Evolutionary conservation across 2,329 filamentous ascomycete species (phyloP).

Genomic region (Diaporthe citriasiana): DNA sequence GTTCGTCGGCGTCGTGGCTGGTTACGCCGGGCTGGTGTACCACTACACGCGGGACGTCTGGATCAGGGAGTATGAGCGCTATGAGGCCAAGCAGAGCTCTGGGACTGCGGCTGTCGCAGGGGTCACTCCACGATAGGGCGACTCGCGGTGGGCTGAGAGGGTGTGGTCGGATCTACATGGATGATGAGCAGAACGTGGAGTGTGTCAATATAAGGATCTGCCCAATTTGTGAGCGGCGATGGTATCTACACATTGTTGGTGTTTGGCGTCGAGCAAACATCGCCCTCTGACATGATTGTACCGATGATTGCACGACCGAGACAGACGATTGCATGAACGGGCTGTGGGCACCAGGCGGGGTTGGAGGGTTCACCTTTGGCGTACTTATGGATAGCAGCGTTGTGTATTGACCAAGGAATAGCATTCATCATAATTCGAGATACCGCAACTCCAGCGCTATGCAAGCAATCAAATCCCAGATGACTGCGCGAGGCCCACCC

Average conservation of each 20-base stretch:
- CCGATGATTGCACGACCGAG: slow-evolving; percentile 32
- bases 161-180: not conserved
- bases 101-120: slow-evolving; percentile 32
- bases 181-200: not conserved
- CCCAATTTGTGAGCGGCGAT: not conserved
- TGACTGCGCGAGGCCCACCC: not conserved
- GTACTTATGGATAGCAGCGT: not conserved
- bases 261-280: slow-evolving; percentile 7
- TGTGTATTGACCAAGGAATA: slow-evolving; percentile 28
- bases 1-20: slow-evolving; percentile 58
- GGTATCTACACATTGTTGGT: not conserved
- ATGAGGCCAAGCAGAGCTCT: slow-evolving; percentile 63
- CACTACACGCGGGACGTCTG: slow-evolving; percentile 62
- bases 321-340: slow-evolving; percentile 15
- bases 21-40: slow-evolving; percentile 60
- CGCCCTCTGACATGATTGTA: slow-evolving; percentile 12
- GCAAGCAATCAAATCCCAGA: slow-evolving; percentile 47
- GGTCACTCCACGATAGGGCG: not conserved
- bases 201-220: not conserved
- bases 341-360: slow-evolving; percentile 8
- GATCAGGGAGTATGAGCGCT: slow-evolving; percentile 69
- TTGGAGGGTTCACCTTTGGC: not conserved
- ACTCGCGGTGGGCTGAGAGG: not conserved
- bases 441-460: slow-evolving; percentile 60
- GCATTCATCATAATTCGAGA: slow-evolving; percentile 39